A percentile compares a stretch with the other conserved stretches of the same genome.
Evolutionary conservation across 495 filamentous ascomycete species (phyloP).

Genomic region (Amphirosellinia nigrospora): DNA sequence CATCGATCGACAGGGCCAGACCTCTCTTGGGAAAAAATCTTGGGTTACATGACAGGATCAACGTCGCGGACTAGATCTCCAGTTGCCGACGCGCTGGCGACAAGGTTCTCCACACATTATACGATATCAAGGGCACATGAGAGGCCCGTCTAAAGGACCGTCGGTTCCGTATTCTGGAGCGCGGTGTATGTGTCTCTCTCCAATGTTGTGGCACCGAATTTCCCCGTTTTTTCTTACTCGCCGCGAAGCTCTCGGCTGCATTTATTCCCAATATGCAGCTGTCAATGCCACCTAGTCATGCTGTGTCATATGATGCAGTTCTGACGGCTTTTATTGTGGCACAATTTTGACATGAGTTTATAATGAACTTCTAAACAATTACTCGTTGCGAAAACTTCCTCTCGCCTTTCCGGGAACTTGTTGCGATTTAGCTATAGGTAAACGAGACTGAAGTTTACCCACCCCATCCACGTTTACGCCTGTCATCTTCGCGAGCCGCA

Average conservation of each 20-base stretch:
- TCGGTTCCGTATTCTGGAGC: constrained; percentile 8
- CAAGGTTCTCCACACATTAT: constrained; percentile 24
- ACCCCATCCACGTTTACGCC: neutral
- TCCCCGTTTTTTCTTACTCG: constrained; percentile 11
- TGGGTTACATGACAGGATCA: constrained; percentile 24
- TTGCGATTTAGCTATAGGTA: neutral
- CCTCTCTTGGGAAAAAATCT: neutral
- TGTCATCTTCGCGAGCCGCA: constrained; percentile 13
- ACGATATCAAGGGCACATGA: neutral
- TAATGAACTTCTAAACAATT: no score
- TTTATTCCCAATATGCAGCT: neutral
- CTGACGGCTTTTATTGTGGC: neutral
- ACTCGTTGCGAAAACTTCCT: no score
- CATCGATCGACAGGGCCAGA: constrained; percentile 23
- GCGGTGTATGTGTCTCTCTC: neutral
- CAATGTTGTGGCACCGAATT: constrained; percentile 1
- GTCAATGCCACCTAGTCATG: neutral
- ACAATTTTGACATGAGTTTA: neutral
- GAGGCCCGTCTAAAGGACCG: constrained; percentile 18
- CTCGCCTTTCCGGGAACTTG: neutral
- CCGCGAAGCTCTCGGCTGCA: constrained; percentile 1
- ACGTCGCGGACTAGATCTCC: constrained; percentile 6
- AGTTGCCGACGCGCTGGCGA: constrained; percentile 12
- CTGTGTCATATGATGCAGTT: neutral
- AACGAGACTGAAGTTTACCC: neutral